phyloP scores from a whole-genome alignment of 2,329 filamentous ascomycete genomes.

The Blastomyces emzantsi region DNA sequence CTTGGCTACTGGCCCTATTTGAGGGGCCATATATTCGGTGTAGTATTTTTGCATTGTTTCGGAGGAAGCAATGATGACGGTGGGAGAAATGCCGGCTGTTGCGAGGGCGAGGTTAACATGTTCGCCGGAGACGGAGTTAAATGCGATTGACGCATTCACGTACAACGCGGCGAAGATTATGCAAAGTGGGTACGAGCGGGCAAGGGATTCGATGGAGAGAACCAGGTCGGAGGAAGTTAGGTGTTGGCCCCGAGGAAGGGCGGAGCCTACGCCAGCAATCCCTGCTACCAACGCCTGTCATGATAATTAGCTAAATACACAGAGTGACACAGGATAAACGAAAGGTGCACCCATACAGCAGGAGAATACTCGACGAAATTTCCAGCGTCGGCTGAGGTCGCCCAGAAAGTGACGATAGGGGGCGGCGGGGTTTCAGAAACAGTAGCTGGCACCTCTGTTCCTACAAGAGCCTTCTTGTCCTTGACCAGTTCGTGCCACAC shows the following conservation, averaged over 20 bases:
- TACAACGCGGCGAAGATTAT: constrained; percentile 76
- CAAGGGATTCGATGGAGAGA: constrained; percentile 72
- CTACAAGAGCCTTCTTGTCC: constrained; percentile 53
- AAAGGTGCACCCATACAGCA: constrained; percentile 34
- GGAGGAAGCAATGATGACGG: constrained; percentile 70
- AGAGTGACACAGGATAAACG: not conserved
- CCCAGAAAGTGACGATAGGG: constrained; percentile 37
- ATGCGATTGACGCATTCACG: constrained; percentile 71
- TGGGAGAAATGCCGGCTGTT: constrained; percentile 66
- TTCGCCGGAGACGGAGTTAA: constrained; percentile 77
- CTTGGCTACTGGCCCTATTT: constrained; percentile 55
- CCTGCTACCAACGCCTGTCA: constrained; percentile 73
- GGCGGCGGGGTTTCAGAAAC: constrained; percentile 45
- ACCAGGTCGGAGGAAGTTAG: constrained; percentile 69
- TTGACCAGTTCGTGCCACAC: constrained; percentile 88
- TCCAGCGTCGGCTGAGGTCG: constrained; percentile 39
- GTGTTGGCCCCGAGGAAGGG: constrained; percentile 65
- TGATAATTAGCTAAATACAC: constrained; percentile 13
- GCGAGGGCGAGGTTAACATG: constrained; percentile 63
- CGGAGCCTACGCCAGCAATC: constrained; percentile 65
- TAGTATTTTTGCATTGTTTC: constrained; percentile 62
- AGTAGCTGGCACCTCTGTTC: constrained; percentile 55
- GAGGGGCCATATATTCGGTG: constrained; percentile 49
- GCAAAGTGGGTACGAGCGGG: constrained; percentile 67
- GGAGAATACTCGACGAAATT: constrained; percentile 78